These are phyloP conservation scores for Avena atlantica DNA, from an alignment of 176 grass and related monocot genomes.

Conservation along the genomic window DNA sequence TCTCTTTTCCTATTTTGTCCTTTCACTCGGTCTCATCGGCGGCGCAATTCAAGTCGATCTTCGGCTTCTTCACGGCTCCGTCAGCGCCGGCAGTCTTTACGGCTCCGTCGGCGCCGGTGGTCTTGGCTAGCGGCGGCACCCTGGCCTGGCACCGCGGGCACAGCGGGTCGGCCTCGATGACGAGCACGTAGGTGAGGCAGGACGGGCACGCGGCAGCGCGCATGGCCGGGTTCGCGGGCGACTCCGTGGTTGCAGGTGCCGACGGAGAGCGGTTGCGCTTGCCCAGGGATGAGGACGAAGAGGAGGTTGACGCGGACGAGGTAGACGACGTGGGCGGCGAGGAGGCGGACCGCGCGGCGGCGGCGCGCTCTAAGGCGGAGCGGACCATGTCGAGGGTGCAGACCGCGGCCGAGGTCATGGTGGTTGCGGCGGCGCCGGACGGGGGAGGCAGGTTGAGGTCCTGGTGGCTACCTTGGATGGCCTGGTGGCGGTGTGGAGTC, in stretches of 20 bases:
- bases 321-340: conserved; percentile 24
- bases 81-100: not conserved
- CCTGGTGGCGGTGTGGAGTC: conserved; percentile 42
- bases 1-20: not conserved
- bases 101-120: not conserved
- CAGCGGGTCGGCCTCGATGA: conserved; percentile 46
- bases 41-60: conserved; percentile 61
- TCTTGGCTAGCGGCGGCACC: conserved; percentile 47
- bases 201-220: conserved; percentile 57
- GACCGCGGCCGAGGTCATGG: conserved; percentile 16
- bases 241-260: not conserved
- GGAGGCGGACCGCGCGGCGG: not conserved
- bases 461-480: not conserved
- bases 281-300: conserved; percentile 53
- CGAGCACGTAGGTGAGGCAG: conserved; percentile 80
- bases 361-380: conserved; percentile 53
- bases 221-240: conserved; percentile 18
- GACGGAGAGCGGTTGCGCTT: conserved; percentile 43
- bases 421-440: not conserved
- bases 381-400: conserved; percentile 71
- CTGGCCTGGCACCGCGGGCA: conserved; percentile 65
- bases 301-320: conserved; percentile 40
- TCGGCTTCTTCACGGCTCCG: conserved; percentile 50
- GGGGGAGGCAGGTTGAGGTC: conserved; percentile 58
- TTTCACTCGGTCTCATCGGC: conserved; percentile 57